Evolutionary conservation across 768 basidiomycete species (phyloP).

Genomic region (Astraeus odoratus): DNA sequence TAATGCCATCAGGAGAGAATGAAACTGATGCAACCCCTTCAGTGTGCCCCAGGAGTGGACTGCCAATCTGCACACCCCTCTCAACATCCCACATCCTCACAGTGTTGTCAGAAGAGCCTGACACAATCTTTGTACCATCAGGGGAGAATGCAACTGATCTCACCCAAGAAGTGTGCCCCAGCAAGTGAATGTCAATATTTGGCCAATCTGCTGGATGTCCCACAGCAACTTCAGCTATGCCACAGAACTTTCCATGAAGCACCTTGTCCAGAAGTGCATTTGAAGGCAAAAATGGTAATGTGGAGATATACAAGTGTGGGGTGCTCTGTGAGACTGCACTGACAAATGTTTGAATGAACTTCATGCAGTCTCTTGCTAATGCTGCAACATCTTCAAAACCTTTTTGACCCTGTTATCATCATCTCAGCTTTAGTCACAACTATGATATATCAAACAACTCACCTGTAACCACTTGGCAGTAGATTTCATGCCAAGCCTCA

Average conservation of each 20-base stretch:
- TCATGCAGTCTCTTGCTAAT: conserved; percentile 3
- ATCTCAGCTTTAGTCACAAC: background rate
- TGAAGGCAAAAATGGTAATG: conserved; percentile 17
- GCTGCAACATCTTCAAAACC: background rate
- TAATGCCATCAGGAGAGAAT: no score
- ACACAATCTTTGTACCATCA: no score
- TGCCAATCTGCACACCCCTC: no score
- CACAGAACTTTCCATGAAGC: background rate
- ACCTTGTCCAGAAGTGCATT: conserved; percentile 21
- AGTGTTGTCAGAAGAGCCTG: no score
- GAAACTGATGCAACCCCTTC: no score
- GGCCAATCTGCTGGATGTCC: no score
- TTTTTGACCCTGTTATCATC: background rate
- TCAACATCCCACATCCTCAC: no score
- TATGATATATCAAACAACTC: background rate
- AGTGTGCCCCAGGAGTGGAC: no score
- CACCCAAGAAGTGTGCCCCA: no score
- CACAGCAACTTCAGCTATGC: background rate
- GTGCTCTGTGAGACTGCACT: conserved; percentile 11
- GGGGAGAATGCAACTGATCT: no score
- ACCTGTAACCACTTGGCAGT: background rate
- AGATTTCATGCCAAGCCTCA: background rate
- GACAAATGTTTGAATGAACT: conserved; percentile 12
- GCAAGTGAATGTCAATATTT: no score
- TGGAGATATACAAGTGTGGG: conserved; percentile 23